Base-by-base conservation (phyloP, 192 early-diverging fungal genomes). In the Backusella psychrophila region DNA sequence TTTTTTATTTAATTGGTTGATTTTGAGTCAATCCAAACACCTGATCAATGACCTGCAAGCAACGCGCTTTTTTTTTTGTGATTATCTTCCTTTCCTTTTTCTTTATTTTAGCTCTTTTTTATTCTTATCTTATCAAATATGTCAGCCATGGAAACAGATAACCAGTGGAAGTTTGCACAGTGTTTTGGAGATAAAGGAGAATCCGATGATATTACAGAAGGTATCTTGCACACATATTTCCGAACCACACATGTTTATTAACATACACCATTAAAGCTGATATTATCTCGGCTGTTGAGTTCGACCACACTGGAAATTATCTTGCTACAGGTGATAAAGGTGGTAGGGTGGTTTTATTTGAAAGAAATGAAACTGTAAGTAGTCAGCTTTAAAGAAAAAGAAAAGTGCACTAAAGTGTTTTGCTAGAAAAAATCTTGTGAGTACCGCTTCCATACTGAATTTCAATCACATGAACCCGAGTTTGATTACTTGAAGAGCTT, bases 381-480 rank as follows among this genome's bases (percentile, higher is more conserved):
- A 12, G 19, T 11, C 38, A 39, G 38, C 11, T 39, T 39, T 15
- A n/a, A 72, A 21, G n/a, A 23, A 21, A 23, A 1, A 69, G 17
- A 14, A 42, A 15, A 15, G 12, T 41, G 23, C 63, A 23, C 19
- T 38, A 52, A 72, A 68, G 31, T 33, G 42, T 39, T 14, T 11
- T 41, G 77, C 33, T 85, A 99, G 96, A 99, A 99, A 89, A 95
- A 96, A 85, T 90, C 93, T 29, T 98, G 97, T 86, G 97, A 99
- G 84, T 99, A 98, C 90, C 97, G 98, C 83, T 99, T 99, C 79
- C 95, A 96, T 76, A 98, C 97, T 69, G 97, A 99, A 84, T 99
- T 99, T 79, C 97, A 99, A 85, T 99, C 97, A 79, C 97, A 99
- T 85, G 97, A 99, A 88, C 96, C 97, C 39, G 97, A 99, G 87